Base-by-base conservation (phyloP, 179 eudicot genomes). In the Heliamphora pulchella region DNA sequence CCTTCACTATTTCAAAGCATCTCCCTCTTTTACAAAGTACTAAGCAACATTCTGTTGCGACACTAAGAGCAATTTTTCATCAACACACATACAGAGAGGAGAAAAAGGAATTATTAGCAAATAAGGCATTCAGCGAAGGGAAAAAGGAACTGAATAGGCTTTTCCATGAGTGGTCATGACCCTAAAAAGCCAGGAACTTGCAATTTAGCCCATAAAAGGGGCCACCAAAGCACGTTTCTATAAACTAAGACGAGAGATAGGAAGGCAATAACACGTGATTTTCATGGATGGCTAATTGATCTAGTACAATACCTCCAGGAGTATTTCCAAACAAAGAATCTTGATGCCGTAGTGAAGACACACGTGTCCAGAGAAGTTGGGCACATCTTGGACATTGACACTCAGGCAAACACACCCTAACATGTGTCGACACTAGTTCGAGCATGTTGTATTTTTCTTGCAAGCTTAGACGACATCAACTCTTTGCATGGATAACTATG, bases 241-340 rank as follows among this genome's bases (percentile, higher is more conserved):
- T 53, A 54, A 54, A 54, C 47, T 31, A 20, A 54, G 9, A 62
- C 17, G 7, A 68, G 41, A 4, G 18, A 68, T 14, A 14, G 4
- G 74, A 7, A 67, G 4, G 62, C 41, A 9, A 14, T 71, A 46
- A 57, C 55, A 64, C 22, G 8, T 74, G 51, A 9, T 74, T 74
- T 41, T 17, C 78, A 74, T 41, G 51, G 78, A 74, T 55, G 51
- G 41, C 31, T 15, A 44, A 72, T 17, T 51, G 77, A 58, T 58
- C 15, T 14, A 17, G 65, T 31, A 74, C 44, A 54, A 74, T 48
- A 48, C 2, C 31, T 31, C 11, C 8, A 13, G 63, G 13, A 11
- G n/a, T 11, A 10, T 74, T 68, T 14, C 3, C 8, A 9, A 3
- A 74, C 2, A 54, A 22, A 54, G 77, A 50, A 74, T 46, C 77